Evolutionary conservation across 371 early-diverging fungal species (phyloP).

Genomic region (Mucor ambiguus): DNA sequence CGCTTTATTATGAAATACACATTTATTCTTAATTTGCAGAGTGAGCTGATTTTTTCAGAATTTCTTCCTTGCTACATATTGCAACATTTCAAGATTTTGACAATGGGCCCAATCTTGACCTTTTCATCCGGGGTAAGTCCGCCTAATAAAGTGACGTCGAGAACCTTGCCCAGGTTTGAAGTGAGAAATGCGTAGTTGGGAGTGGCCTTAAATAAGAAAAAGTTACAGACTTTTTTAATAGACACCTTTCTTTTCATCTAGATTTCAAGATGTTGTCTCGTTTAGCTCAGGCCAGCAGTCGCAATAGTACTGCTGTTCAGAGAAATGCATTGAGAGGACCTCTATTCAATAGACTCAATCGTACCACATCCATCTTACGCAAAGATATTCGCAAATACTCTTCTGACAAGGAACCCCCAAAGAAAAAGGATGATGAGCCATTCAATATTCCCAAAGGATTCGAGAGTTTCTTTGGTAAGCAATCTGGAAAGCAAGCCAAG

Average conservation of each 20-base stretch:
- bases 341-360: not conserved
- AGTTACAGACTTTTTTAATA: not conserved
- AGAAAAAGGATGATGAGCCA: conserved; percentile 27
- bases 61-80: conserved; percentile 1
- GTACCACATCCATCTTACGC: conserved; percentile 15
- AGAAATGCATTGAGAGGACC: conserved; percentile 12
- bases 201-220: not conserved
- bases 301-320: conserved; percentile 8
- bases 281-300: conserved; percentile 19
- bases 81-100: not conserved
- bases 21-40: not conserved
- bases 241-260: conserved; percentile 6
- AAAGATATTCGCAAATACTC: conserved; percentile 29
- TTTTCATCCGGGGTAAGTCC: conserved; percentile 12
- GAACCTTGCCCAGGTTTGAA: not conserved
- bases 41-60: conserved; percentile 7
- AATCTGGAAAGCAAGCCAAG: conserved; percentile 26
- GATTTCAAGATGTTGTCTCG: conserved; percentile 25
- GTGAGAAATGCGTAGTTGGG: not conserved
- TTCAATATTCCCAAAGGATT: conserved; percentile 48
- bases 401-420: conserved; percentile 28
- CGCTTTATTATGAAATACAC: not conserved
- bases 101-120: conserved; percentile 1
- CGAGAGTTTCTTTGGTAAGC: conserved; percentile 46
- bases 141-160: conserved; percentile 19